A percentile compares a stretch with the other conserved stretches of the same genome.
phyloP scores from a whole-genome alignment of 768 basidiomycete genomes.

The Lentinula sp. region DNA sequence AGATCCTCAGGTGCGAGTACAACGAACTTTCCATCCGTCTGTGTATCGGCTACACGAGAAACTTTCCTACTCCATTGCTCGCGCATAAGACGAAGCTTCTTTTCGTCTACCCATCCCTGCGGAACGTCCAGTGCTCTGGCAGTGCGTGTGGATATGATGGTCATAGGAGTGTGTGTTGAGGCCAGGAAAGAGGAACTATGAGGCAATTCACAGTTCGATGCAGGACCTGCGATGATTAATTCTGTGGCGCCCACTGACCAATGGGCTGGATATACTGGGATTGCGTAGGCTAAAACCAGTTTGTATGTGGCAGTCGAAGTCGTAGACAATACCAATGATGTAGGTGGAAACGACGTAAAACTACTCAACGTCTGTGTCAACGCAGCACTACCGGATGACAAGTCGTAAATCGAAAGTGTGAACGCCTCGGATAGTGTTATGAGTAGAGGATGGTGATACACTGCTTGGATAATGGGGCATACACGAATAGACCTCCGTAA shows the following conservation, averaged over 20 bases:
- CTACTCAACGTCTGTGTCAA: slow-evolving; percentile 67
- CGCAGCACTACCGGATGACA: slow-evolving; percentile 43
- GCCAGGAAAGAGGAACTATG: slow-evolving; percentile 13
- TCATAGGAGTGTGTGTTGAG: slow-evolving; percentile 27
- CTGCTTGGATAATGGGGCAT: slow-evolving; percentile 53
- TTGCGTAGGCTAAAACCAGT: slow-evolving; percentile 66
- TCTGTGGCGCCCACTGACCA: slow-evolving; percentile 79
- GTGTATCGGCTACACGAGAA: slow-evolving; percentile 58
- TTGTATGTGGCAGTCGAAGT: slow-evolving; percentile 57
- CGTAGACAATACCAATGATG: slow-evolving; percentile 71
- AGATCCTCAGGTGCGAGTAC: slow-evolving; percentile 60
- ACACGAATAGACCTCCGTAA: slow-evolving; percentile 29
- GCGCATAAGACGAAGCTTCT: slow-evolving; percentile 53
- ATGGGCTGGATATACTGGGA: slow-evolving; percentile 75
- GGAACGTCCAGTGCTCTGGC: slow-evolving; percentile 68
- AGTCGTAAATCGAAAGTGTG: slow-evolving; percentile 65
- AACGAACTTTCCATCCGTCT: slow-evolving; percentile 84
- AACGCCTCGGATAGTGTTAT: slow-evolving; percentile 65
- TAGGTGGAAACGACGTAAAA: slow-evolving; percentile 75
- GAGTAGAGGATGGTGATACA: slow-evolving; percentile 74
- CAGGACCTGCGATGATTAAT: slow-evolving; percentile 49
- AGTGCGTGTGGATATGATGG: slow-evolving; percentile 53
- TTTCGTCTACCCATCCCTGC: slow-evolving; percentile 64
- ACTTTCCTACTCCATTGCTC: slow-evolving; percentile 81
- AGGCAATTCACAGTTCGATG: slow-evolving; percentile 8